Base-by-base conservation (phyloP, 306 rosid genomes). In the Glycine tomentella region DNA sequence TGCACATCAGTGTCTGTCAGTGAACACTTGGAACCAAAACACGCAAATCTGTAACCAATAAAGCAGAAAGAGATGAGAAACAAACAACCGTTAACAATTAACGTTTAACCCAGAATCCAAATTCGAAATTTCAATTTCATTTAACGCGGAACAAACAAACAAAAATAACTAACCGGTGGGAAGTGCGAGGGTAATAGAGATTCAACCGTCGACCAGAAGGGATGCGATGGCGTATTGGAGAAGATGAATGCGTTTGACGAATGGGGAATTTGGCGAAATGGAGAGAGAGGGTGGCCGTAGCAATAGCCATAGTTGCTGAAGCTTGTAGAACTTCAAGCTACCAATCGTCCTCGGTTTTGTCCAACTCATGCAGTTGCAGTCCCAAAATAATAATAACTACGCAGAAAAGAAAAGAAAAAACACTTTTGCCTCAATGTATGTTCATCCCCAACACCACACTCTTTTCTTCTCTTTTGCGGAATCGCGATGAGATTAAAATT, bases 361-460 rank as follows among this genome's bases (percentile, higher is more conserved):
- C 89, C 88, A 83, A 87, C 93, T 96, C 99, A 90, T 93, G 94
- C 99, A 93, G 95, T 74, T 93, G 92, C 98, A 93, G 94, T 74
- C 92, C 67, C 85, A 69, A 67, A 77, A 25, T 7, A 77, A 25
- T 7, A 44, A 77, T 7, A 44, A 77, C n/a, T 7, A 20, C 3
- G 36, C 71, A 68, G 46, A 58, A 42, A 70, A 75, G 15, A 34
- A 4, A n/a, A 25, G 1, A n/a, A n/a, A n/a, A n/a, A n/a, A n/a
- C n/a, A 56, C 38, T 66, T 53, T 8, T 50, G 78, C 36, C 4
- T 50, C 65, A 51, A 58, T 13, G 78, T 61, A 51, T 16, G 78
- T 61, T 58, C 81, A 80, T 80, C 70, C 55, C 50, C 38, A 38
- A 16, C 17, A 66, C 33, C 3, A 1, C n/a, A 16, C 74, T 53